Evolutionary conservation across 768 basidiomycete species (phyloP).

Genomic region (Omphalotus guepiniiformis): DNA sequence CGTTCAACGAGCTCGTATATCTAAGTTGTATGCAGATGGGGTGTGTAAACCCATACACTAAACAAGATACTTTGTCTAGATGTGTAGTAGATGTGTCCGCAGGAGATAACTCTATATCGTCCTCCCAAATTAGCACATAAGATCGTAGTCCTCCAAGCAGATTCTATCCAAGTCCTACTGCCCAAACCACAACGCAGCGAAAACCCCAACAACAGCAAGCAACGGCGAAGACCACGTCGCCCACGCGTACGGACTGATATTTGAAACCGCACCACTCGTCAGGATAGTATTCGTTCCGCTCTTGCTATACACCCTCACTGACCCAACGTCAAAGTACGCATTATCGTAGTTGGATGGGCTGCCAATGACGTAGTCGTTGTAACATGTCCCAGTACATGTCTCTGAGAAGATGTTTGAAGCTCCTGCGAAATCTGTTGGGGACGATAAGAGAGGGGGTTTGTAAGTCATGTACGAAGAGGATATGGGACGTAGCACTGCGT

Average conservation of each 20-base stretch:
- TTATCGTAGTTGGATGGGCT: slow-evolving; percentile 55
- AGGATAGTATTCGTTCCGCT: slow-evolving; percentile 25
- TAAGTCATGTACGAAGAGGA: slow-evolving; percentile 10
- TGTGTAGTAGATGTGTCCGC: too few relatives aligned
- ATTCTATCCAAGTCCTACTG: neutral
- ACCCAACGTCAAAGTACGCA: slow-evolving; percentile 72
- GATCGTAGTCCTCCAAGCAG: neutral
- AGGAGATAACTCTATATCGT: neutral
- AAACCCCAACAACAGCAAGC: neutral
- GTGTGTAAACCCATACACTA: too few relatives aligned
- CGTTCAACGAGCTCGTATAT: too few relatives aligned
- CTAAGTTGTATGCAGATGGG: too few relatives aligned
- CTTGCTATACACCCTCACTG: slow-evolving; percentile 46
- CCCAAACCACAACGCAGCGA: neutral
- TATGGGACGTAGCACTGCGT: slow-evolving; percentile 7
- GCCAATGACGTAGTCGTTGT: slow-evolving; percentile 66
- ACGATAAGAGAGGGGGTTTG: neutral
- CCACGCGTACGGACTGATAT: neutral
- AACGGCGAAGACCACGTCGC: neutral
- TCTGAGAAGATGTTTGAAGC: slow-evolving; percentile 45
- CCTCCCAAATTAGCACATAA: neutral
- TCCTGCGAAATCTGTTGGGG: slow-evolving; percentile 44
- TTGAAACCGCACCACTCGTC: too few relatives aligned
- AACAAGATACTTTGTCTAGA: too few relatives aligned
- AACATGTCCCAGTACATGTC: slow-evolving; percentile 66